Percentiles rank a stretch among this genome's conserved stretches.
These are phyloP conservation scores for Suillus plorans DNA, from an alignment of 768 basidiomycete species.

Conservation along the genomic window DNA sequence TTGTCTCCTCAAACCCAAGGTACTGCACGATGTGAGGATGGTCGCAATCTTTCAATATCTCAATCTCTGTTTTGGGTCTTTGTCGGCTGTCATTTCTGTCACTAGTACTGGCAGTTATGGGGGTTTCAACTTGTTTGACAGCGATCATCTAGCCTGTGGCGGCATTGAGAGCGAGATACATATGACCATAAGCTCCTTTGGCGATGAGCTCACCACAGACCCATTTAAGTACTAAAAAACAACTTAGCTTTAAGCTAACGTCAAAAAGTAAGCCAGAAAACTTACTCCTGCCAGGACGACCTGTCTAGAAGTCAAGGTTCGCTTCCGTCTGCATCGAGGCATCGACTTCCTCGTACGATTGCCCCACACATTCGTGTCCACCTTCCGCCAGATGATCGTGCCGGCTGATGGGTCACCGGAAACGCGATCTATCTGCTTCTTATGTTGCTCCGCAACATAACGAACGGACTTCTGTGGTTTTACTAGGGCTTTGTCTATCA, in stretches of 20 bases:
- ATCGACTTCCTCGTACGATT: constrained; percentile 79
- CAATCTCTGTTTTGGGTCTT: constrained; percentile 91
- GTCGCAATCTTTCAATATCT: constrained; percentile 93
- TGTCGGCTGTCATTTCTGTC: constrained; percentile 92
- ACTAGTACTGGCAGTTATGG: constrained; percentile 66
- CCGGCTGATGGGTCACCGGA: constrained; percentile 54
- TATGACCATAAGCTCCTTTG: constrained; percentile 93
- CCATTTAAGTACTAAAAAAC: constrained; percentile 85
- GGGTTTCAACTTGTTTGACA: constrained; percentile 97
- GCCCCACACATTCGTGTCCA: constrained; percentile 95
- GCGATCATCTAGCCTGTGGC: constrained; percentile 99
- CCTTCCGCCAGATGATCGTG: constrained; percentile 59
- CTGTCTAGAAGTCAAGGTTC: constrained; percentile 60
- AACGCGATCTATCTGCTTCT: constrained; percentile 68
- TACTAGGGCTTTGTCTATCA: constrained; percentile 40
- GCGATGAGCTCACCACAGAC: constrained; percentile 97
- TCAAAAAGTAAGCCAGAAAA: constrained; percentile 19
- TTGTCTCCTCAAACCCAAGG: constrained; percentile 91
- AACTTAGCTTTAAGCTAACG: constrained; percentile 15
- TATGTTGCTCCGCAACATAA: constrained; percentile 86
- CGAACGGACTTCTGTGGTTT: constrained; percentile 89
- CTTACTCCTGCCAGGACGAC: constrained; percentile 62
- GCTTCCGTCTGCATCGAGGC: constrained; percentile 67
- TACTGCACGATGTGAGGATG: constrained; percentile 98
- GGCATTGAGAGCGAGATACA: constrained; percentile 93